A percentile compares a stretch with the other conserved stretches of the same genome.
Evolutionary conservation across 2,329 filamentous ascomycete genomes (phyloP).

Genomic region (Raffaelea arxii): DNA sequence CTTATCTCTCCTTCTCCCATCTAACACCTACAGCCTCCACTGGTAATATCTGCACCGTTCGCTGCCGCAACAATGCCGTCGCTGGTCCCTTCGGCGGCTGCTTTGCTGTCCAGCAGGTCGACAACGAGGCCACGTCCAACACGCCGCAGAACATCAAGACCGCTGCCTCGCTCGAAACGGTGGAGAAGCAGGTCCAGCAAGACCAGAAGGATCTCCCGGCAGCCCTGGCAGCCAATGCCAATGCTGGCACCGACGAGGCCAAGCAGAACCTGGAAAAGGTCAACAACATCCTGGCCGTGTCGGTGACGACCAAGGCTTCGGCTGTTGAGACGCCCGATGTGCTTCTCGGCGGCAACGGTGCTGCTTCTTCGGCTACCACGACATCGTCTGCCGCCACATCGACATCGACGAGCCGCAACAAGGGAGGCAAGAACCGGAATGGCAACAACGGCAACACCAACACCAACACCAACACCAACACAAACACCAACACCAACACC

Average conservation of each 20-base stretch:
- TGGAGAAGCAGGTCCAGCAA: conserved; percentile 37
- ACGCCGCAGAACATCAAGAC: conserved; percentile 31
- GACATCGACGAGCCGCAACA: neutral
- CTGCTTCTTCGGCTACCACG: neutral
- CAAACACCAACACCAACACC: neutral
- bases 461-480: neutral
- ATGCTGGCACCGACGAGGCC: conserved; percentile 18
- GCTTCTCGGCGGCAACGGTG: neutral
- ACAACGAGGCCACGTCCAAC: conserved; percentile 31
- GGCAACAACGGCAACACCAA: neutral
- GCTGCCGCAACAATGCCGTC: conserved; percentile 48
- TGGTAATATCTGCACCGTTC: conserved; percentile 48
- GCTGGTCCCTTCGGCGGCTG: conserved; percentile 35
- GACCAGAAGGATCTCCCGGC: conserved; percentile 34
- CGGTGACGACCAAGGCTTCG: conserved; percentile 1
- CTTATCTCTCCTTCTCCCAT: neutral
- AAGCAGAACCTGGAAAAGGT: conserved; percentile 17
- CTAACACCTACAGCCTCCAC: conserved; percentile 31
- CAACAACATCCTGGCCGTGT: conserved; percentile 5
- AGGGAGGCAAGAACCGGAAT: neutral
- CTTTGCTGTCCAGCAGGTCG: conserved; percentile 46
- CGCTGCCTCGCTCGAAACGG: conserved; percentile 29
- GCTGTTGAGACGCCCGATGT: conserved; percentile 2
- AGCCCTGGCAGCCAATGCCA: conserved; percentile 6
- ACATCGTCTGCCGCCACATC: neutral